Evolutionary conservation across 805 yeast species (phyloP).

Genomic region (Candida vartiovaarae): DNA sequence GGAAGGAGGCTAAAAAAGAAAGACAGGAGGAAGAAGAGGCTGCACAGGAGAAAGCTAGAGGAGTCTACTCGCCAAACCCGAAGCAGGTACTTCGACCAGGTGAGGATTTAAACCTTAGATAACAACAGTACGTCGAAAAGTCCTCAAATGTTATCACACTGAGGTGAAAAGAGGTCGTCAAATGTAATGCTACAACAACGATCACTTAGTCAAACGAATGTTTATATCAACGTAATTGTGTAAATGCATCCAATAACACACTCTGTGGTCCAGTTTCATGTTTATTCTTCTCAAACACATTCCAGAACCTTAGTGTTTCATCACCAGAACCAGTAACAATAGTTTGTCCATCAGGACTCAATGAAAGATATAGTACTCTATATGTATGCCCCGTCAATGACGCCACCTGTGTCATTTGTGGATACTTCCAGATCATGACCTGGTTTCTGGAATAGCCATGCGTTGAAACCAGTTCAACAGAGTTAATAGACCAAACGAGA

Average conservation of each 20-base stretch:
- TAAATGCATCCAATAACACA: slow-evolving; percentile 65
- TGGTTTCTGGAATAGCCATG: slow-evolving; percentile 93
- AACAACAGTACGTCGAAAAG: neutral
- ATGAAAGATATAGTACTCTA: slow-evolving; percentile 79
- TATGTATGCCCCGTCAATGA: slow-evolving; percentile 92
- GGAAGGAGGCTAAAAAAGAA: slow-evolving; percentile 10
- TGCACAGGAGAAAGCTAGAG: neutral
- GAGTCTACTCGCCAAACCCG: neutral
- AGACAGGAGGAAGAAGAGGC: neutral
- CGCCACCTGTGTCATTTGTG: slow-evolving; percentile 85
- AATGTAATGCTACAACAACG: no score
- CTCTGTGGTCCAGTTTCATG: slow-evolving; percentile 52
- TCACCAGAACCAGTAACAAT: slow-evolving; percentile 99
- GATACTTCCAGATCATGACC: slow-evolving; percentile 89
- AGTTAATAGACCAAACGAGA: slow-evolving; percentile 84
- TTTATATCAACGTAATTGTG: slow-evolving; percentile 48
- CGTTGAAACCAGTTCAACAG: slow-evolving; percentile 88
- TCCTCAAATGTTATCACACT: no score
- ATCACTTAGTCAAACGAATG: no score
- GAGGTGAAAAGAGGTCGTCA: no score
- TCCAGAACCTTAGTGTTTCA: slow-evolving; percentile 94
- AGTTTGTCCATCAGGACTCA: slow-evolving; percentile 95
- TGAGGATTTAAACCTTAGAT: neutral
- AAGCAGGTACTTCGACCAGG: no score
- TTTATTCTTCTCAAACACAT: slow-evolving; percentile 75